Evolutionary conservation across 1,284 basidiomycete genomes (phyloP).

Genomic region (Ganoderma leucocontextum): DNA sequence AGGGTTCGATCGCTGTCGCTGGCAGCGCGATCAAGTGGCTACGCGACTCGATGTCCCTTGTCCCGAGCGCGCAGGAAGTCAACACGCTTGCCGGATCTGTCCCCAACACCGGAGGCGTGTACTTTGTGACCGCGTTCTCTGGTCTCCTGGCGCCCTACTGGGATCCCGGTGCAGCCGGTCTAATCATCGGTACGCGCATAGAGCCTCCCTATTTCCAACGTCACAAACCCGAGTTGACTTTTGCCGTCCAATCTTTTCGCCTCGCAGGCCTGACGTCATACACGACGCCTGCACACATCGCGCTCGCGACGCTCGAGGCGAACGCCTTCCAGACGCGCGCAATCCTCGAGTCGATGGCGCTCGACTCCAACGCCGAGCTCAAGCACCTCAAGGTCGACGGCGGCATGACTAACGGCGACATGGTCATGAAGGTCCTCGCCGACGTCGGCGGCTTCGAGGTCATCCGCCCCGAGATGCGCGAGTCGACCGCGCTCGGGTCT

Average conservation of each 20-base stretch:
- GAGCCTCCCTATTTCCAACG: background rate
- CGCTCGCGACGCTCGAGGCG: constrained; percentile 93
- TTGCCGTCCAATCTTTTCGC: background rate
- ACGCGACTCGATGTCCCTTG: constrained; percentile 89
- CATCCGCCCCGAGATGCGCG: constrained; percentile 94
- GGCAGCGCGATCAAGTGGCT: constrained; percentile 98
- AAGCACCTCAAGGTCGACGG: constrained; percentile 93
- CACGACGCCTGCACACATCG: constrained; percentile 94
- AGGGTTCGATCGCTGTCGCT: constrained; percentile 93
- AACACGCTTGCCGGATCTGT: constrained; percentile 86
- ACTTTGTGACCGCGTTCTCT: constrained; percentile 97
- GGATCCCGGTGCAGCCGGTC: constrained; percentile 87
- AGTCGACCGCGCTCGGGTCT: constrained; percentile 97
- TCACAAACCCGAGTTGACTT: background rate
- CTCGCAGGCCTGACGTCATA: constrained; percentile 82
- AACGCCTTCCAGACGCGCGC: constrained; percentile 92
- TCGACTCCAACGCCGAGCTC: constrained; percentile 80
- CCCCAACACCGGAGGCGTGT: constrained; percentile 89
- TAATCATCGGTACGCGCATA: constrained; percentile 72
- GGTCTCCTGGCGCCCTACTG: constrained; percentile 93
- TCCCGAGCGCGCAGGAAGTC: constrained; percentile 84
- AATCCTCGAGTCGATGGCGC: constrained; percentile 93
- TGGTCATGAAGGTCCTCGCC: constrained; percentile 92
- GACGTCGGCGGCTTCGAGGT: constrained; percentile 94
- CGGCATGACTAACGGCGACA: constrained; percentile 92